Evolutionary conservation across 371 early-diverging fungal genomes (phyloP).

Genomic region (Mortierella sp.): DNA sequence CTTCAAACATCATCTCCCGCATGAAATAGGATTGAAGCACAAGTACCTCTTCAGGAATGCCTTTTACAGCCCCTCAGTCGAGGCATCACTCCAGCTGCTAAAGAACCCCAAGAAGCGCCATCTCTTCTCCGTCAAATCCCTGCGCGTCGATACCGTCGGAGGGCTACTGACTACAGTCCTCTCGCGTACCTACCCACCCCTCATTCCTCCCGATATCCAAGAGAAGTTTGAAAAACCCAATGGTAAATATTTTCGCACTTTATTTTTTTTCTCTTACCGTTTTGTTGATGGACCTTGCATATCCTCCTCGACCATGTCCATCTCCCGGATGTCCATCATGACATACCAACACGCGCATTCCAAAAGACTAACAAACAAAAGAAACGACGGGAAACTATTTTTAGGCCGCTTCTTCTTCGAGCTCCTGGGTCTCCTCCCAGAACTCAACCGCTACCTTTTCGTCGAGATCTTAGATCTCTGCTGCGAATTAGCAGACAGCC

Average conservation of each 20-base stretch:
- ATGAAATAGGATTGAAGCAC: constrained; percentile 37
- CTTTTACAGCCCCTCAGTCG: constrained; percentile 51
- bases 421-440: constrained; percentile 41
- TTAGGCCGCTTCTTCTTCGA: constrained; percentile 52
- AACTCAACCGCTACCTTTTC: constrained; percentile 53
- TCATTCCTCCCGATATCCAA: constrained; percentile 32
- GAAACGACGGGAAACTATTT: background rate
- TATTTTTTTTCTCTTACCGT: background rate
- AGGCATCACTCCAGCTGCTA: constrained; percentile 20
- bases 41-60: constrained; percentile 48
- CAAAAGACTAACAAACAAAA: background rate
- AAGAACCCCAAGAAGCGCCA: constrained; percentile 16
- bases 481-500: constrained; percentile 50
- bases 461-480: constrained; percentile 54
- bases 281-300: background rate
- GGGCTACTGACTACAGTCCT: constrained; percentile 41
- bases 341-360: background rate
- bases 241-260: constrained; percentile 10
- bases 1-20: background rate
- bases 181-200: constrained; percentile 48
- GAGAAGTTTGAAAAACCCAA: constrained; percentile 48
- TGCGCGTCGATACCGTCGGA: constrained; percentile 55
- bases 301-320: background rate
- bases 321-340: background rate
- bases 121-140: constrained; percentile 41